Evolutionary conservation across 2,329 filamentous ascomycete genomes (phyloP), one percentile per base, ranked within the genome.

Genomic region (Ascochyta pisi): DNA sequence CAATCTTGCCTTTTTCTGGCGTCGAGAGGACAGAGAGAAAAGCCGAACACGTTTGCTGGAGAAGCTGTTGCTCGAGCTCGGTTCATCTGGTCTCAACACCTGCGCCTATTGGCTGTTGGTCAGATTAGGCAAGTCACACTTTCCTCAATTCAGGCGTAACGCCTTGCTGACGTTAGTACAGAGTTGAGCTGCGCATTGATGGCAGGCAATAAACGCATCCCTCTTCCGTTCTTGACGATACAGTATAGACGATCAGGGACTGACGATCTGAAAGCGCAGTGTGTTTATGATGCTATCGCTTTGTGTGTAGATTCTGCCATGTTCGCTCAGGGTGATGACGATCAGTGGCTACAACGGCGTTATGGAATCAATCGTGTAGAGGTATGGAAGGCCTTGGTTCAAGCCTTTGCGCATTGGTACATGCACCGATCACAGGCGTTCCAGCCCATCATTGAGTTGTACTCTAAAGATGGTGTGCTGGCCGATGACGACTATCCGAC

Each of bases 401-500:
- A 57, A 34, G 45, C 52, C 1, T 61, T 66, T 19, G 53, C 64
- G 1, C 26, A 61, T 8, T 69, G 65, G 65, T 71, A 65, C 35
- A 63, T 46, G 24, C 47, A 61, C 27, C 58, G 68, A 16, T 57
- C 66, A 1, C 50, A 58, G 15, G 62, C 63, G 4, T 65, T 68
- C 23, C 70, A 71, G 31, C 61, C 75, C 0, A 66, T 77, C 3
- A 62, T 77, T 27, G 69, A 70, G n/a, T 63, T 71, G 3, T 75
- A 60, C 48, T 64, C 45, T 26, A 67, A 49, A 40, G 65, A 68
- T 34, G 64, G 62, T 16, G 42, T 54, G 3, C 42, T 24, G 26
- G 44, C 71, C 0, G 65, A 69, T 15, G 57, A 69, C 29, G 66
- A 66, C 16, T 78, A 77, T 49, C 75, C 75, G 1, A 75, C 78